Percentiles rank a stretch among this genome's conserved stretches.
These are phyloP conservation scores for Xerocomus nothofagi DNA, from an alignment of 1,284 basidiomycete species.

Conservation along the genomic window DNA sequence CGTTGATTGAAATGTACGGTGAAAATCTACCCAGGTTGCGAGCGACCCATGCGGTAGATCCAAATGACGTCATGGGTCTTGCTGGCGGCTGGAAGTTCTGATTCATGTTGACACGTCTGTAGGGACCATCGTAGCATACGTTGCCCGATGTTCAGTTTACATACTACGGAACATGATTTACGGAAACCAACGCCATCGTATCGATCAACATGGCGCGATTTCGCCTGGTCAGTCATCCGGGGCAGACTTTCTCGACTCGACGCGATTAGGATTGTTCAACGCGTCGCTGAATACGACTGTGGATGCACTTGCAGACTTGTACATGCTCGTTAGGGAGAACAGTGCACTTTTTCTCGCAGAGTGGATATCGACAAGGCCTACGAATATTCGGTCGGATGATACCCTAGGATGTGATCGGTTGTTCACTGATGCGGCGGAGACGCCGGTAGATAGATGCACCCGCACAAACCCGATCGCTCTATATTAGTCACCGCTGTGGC, in stretches of 20 bases:
- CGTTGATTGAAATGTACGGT: conserved; percentile 47
- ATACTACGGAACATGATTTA: too few species aligned
- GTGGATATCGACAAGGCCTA: not conserved
- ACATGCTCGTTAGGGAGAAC: conserved; percentile 2
- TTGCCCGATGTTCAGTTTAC: not conserved
- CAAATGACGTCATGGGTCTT: conserved; percentile 50
- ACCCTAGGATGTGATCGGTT: too few species aligned
- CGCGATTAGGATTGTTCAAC: conserved; percentile 14
- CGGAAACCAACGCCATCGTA: conserved; percentile 8
- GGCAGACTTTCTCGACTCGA: conserved; percentile 13
- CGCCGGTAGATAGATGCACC: too few species aligned
- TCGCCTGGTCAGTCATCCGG: conserved; percentile 9
- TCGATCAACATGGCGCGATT: conserved; percentile 11
- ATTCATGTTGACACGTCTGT: too few species aligned
- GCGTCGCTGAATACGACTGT: conserved; percentile 12
- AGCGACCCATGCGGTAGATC: conserved; percentile 45
- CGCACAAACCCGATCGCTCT: too few species aligned
- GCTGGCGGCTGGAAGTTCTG: conserved; percentile 51
- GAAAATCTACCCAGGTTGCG: conserved; percentile 41
- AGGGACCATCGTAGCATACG: too few species aligned
- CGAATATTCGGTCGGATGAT: too few species aligned
- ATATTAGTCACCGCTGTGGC: too few species aligned
- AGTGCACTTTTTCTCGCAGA: not conserved
- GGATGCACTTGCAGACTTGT: conserved; percentile 9
- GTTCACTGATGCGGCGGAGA: too few species aligned